Evolutionary conservation across 2,329 filamentous ascomycete species (phyloP), one percentile per base, ranked within the genome.

Genomic region (Knufia fluminis): DNA sequence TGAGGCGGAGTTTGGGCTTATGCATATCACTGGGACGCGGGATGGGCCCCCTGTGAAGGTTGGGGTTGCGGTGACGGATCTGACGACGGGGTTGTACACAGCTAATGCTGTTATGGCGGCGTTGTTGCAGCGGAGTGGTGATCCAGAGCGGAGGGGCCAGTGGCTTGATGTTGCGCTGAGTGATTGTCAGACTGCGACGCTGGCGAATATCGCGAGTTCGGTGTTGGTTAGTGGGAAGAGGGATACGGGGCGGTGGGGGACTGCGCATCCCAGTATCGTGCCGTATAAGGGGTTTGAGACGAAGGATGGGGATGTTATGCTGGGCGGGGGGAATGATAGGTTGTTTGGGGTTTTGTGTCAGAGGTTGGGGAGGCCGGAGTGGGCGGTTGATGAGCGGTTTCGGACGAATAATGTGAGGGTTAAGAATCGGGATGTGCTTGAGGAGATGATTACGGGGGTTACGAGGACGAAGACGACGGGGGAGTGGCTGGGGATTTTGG

Each of bases 221-320:
- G 88, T 84, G 52, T 71, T 98, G 36, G 85, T 97, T 54, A 94
- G 86, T 59, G 90, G 90, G 1, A 71, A 95, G 66, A 84, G 83
- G 57, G 92, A 98, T 64, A 79, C 82, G 0, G 92, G 92, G 0
- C 77, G 92, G 55, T 97, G 92, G 91, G 92, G 92, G 4, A 98
- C 92, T 2, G 91, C 91, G 38, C 92, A 98, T 73, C 92, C 91
- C n/a, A 94, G 88, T 0, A 97, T 98, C 63, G 92, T 98, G 0
- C 92, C 92, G 0, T 98, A 98, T 66, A 83, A 84, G 60, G 87
- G 88, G 0, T 98, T 82, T 68, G 75, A 76, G 60, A 83, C 80
- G 1, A 66, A 66, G 1, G 79, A 83, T 53, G 79, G 80, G 14
- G 77, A 81, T 57, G 75, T 83, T 43, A 69, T 83, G 52, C 68